phyloP scores from a whole-genome alignment of 129 eudicot genomes.

The Chrysanthemum lavandulifolium region DNA sequence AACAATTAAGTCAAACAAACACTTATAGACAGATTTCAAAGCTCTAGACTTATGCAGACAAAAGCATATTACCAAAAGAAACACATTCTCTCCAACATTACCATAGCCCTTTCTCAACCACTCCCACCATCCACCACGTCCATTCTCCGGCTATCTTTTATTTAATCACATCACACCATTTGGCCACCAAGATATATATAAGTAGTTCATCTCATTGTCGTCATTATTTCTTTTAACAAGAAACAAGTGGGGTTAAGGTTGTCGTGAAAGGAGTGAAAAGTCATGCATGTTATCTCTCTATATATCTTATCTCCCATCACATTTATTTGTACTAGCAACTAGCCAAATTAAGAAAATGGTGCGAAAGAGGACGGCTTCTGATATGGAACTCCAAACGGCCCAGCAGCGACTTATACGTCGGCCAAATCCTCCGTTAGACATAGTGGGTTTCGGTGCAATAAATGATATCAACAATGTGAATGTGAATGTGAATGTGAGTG shows the following conservation, averaged over 20 bases:
- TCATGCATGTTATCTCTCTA: constrained; percentile 16
- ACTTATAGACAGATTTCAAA: constrained; percentile 22
- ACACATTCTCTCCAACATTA: neutral
- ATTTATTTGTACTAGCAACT: neutral
- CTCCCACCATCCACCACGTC: constrained; percentile 24
- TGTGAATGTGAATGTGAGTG: neutral
- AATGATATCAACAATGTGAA: neutral
- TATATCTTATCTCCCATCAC: constrained; percentile 2
- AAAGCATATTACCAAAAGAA: constrained; percentile 26
- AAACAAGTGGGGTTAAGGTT: constrained; percentile 23
- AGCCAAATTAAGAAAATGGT: constrained; percentile 39
- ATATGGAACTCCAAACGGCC: constrained; percentile 52
- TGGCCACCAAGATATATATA: neutral
- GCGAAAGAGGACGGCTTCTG: constrained; percentile 77
- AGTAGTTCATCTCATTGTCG: neutral
- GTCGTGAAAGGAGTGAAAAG: neutral
- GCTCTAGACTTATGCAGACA: constrained; percentile 5
- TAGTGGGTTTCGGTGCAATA: constrained; percentile 12
- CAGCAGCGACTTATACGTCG: constrained; percentile 33
- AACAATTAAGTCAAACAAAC: constrained; percentile 38
- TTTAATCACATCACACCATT: neutral
- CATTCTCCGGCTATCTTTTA: neutral
- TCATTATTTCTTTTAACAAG: neutral
- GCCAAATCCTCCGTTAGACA: neutral
- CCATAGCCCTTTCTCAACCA: neutral